Evolutionary conservation across 495 filamentous ascomycete genomes (phyloP), one percentile per base, ranked within the genome.

Genomic region (Aspergillus leporis): DNA sequence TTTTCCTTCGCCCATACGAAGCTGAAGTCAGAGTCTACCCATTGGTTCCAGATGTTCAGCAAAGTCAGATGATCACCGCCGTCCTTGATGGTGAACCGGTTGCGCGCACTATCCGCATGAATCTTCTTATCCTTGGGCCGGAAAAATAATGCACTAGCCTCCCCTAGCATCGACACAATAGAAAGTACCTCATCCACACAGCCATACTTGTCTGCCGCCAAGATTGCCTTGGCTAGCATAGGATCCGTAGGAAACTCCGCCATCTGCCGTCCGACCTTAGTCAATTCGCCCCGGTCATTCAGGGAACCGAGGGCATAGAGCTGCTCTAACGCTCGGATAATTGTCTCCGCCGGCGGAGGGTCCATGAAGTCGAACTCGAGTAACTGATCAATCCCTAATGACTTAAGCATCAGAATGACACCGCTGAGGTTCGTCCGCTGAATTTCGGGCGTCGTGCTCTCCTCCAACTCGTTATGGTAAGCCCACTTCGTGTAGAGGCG

Each of bases 341-440:
- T 84, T 9, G 91, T 91, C 69, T 97, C 93, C 0, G 92, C 88
- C 0, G 93, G 90, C 1, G 94, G 94, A 0, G 93, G 88, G 66
- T 98, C 94, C 85, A 98, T 92, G 69, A 96, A 98, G 66, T 98
- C 94, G 63, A 98, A 98, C 41, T 93, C 87, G 12, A 98, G 83
- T 0, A 98, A 83, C 61, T 98, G 88, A 67, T 97, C 93, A 67
- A 98, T 96, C 13, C 95, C 95, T 14, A 98, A 81, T 1, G 89
- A 88, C 69, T 96, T 97, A 10, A 98, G 78, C 63, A 93, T 83
- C 18, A 98, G 78, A 13, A 97, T 91, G 2, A 95, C 86, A 31
- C 85, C 80, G 63, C 87, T 94, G 14, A 98, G 79, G 58, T 96
- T 96, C 0, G 90, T 92, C 10, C 94, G 84, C 68, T 96, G 92